These are phyloP conservation scores for Boletus rubescentipes DNA, from an alignment of 768 basidiomycete species.

Conservation along the genomic window DNA sequence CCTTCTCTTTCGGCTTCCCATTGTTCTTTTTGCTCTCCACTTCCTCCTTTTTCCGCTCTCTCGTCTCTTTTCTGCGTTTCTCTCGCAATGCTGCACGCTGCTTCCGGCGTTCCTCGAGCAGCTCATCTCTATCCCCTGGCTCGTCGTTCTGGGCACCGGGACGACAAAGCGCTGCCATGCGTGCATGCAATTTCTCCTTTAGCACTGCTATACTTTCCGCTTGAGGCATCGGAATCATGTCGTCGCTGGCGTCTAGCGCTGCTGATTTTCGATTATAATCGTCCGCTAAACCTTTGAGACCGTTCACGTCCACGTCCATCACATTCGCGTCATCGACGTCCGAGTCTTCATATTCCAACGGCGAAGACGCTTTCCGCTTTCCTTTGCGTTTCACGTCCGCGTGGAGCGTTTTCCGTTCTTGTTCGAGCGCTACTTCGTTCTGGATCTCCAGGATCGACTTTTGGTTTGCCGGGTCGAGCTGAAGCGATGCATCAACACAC, in stretches of 20 bases:
- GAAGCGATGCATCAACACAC: not conserved
- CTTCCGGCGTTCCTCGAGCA: slow-evolving; percentile 75
- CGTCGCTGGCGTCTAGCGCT: slow-evolving; percentile 12
- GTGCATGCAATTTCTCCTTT: slow-evolving; percentile 71
- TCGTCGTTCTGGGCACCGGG: slow-evolving; percentile 38
- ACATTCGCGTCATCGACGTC: slow-evolving; percentile 23
- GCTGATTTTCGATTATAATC: not conserved
- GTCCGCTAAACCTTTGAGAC: slow-evolving; percentile 28
- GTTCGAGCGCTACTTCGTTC: slow-evolving; percentile 43
- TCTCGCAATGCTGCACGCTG: slow-evolving; percentile 85
- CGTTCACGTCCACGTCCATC: slow-evolving; percentile 34
- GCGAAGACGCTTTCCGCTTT: slow-evolving; percentile 44
- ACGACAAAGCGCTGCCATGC: slow-evolving; percentile 67
- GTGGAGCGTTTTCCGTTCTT: slow-evolving; percentile 28
- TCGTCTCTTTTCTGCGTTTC: slow-evolving; percentile 79
- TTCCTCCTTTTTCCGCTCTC: slow-evolving; percentile 73
- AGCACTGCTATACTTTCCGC: slow-evolving; percentile 61
- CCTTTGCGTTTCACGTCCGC: slow-evolving; percentile 34
- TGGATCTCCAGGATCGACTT: slow-evolving; percentile 76
- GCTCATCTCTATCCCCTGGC: slow-evolving; percentile 70
- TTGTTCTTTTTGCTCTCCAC: slow-evolving; percentile 56
- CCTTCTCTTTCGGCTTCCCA: slow-evolving; percentile 48
- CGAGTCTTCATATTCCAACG: slow-evolving; percentile 26
- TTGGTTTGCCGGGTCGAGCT: slow-evolving; percentile 94
- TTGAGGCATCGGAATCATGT: slow-evolving; percentile 63